Evolutionary conservation across 768 basidiomycete genomes (phyloP), one percentile per base, ranked within the genome.

Genomic region (Tephrocybe rancida): DNA sequence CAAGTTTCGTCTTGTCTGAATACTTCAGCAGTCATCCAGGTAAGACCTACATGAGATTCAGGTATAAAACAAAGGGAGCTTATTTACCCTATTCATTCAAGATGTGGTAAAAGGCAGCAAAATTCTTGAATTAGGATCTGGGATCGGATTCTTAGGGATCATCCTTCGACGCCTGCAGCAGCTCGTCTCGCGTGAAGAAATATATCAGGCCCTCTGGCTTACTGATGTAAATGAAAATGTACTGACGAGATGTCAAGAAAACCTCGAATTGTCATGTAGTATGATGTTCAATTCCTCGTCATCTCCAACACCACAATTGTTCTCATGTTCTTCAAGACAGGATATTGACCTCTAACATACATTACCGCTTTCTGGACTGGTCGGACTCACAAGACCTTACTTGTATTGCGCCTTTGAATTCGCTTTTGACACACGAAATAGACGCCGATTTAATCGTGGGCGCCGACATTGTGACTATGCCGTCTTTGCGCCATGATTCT

Each of bases 91-190:
- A 34, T 16, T 14, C 14, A 50, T 74, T 70, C 7, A 57, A 88
- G 86, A 77, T 7, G 47, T 83, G 10, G 68, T 87, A 1, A 53
- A 56, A 18, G 58, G 66, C 10, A 75, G 76, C 60, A 68, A 74
- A 16, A 74, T 90, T 6, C 77, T 93, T 9, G 91, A 93, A 64
- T 74, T 92, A 1, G 91, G 91, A 10, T 86, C 83, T 5, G 91
- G 91, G 1, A 74, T 77, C 3, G 91, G 91, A n/a, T 86, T 91
- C 60, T 72, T 92, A 14, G 91, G 88, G 3, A 79, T 82, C 34
- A 66, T 90, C 6, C 65, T 83, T 26, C 83, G 82, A 0, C 74
- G 74, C 38, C 65, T 90, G 14, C 90, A 92, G 61, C 65, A 72
- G 47, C 48, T 65, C 7, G 22, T 55, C 21, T 50, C 54, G 14